These are phyloP conservation scores for Gloeophyllum trabeum DNA, from an alignment of 768 basidiomycete species.

Conservation along the genomic window DNA sequence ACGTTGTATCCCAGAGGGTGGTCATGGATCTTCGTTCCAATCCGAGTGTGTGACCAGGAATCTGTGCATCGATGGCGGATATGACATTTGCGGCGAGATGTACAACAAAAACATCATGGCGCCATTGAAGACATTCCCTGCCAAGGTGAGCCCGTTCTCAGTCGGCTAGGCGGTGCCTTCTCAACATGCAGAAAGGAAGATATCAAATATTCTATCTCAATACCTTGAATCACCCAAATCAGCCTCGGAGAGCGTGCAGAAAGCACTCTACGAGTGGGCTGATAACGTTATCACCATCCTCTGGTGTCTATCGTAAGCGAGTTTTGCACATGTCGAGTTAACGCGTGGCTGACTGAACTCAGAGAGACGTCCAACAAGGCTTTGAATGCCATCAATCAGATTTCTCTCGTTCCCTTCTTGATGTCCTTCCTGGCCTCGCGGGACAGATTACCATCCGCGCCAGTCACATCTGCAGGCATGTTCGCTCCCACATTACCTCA, in stretches of 20 bases:
- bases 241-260: constrained; percentile 60
- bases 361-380: constrained; percentile 94
- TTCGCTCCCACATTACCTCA: too few species aligned
- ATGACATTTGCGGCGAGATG: constrained; percentile 94
- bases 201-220: constrained; percentile 61
- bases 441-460: constrained; percentile 53
- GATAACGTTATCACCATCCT: constrained; percentile 89
- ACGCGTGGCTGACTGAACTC: constrained; percentile 7
- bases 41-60: constrained; percentile 41
- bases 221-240: constrained; percentile 48
- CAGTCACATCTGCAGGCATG: constrained; percentile 75
- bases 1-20: constrained; percentile 12
- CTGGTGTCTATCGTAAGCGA: constrained; percentile 89
- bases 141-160: constrained; percentile 42
- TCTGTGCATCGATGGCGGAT: constrained; percentile 89
- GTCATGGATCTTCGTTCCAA: not conserved
- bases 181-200: too few species aligned
- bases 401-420: constrained; percentile 70
- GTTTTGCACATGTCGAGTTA: not conserved
- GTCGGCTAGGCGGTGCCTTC: not conserved
- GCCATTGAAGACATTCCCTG: constrained; percentile 63
- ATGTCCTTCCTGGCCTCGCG: constrained; percentile 80
- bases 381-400: constrained; percentile 73
- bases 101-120: constrained; percentile 89
- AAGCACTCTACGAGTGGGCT: constrained; percentile 75